phyloP scores from a whole-genome alignment of 2,329 filamentous ascomycete species.

The Ophiostoma montium region DNA sequence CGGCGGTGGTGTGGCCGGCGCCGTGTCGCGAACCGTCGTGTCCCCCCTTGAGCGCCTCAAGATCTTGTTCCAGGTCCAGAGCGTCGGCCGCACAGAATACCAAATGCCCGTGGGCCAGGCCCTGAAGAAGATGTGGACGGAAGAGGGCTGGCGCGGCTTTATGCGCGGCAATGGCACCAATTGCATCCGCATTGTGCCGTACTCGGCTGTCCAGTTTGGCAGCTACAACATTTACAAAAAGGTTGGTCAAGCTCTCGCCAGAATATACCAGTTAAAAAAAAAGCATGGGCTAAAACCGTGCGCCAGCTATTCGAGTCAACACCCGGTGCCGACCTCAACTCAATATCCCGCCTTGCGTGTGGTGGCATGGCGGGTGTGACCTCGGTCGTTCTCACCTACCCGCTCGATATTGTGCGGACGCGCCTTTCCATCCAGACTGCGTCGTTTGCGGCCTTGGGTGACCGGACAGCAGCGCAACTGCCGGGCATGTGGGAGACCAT shows the following conservation, averaged over 20 bases:
- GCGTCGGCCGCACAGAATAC: constrained; percentile 79
- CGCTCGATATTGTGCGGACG: constrained; percentile 92
- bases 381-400: constrained; percentile 89
- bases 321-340: constrained; percentile 58
- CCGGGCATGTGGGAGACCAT: constrained; percentile 90
- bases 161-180: constrained; percentile 98
- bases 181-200: constrained; percentile 94
- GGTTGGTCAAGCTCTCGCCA: constrained; percentile 37
- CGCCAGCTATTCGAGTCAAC: constrained; percentile 60
- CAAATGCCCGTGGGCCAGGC: constrained; percentile 83
- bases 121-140: constrained; percentile 84
- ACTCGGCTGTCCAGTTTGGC: constrained; percentile 95
- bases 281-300: not conserved
- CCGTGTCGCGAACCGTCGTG: constrained; percentile 94
- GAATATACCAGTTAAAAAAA: too few relatives aligned
- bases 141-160: constrained; percentile 93
- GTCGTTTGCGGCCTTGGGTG: constrained; percentile 69
- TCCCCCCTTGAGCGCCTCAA: constrained; percentile 92
- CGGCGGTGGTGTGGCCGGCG: constrained; percentile 84
- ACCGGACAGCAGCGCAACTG: constrained; percentile 48
- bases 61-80: constrained; percentile 96
- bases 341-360: constrained; percentile 68
- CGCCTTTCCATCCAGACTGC: constrained; percentile 93
- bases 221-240: constrained; percentile 96
- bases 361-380: constrained; percentile 89